These are phyloP conservation scores for Tremella fuciformis DNA, from an alignment of 768 basidiomycete genomes.

Conservation along the genomic window DNA sequence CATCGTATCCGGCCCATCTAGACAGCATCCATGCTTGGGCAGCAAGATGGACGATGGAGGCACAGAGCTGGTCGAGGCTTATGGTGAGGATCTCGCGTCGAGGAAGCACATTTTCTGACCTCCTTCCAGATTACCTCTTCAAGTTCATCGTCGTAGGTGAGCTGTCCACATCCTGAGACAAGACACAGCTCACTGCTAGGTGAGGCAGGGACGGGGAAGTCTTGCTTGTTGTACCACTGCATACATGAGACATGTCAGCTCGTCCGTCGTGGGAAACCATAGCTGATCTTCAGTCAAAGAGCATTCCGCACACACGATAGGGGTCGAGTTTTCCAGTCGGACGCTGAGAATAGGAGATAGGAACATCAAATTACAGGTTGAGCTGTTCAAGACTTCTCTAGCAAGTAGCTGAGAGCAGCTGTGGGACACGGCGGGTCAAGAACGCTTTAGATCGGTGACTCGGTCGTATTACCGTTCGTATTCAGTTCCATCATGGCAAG, in stretches of 20 bases:
- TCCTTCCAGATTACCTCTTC: conserved; percentile 81
- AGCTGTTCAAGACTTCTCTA: neutral
- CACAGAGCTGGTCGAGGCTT: conserved; percentile 90
- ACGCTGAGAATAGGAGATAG: conserved; percentile 91
- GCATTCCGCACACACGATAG: conserved; percentile 96
- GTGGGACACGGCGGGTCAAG: conserved; percentile 98
- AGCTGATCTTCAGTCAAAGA: conserved; percentile 68
- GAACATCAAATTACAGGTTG: conserved; percentile 88
- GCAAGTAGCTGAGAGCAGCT: conserved; percentile 57
- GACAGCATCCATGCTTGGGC: neutral
- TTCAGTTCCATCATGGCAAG: neutral
- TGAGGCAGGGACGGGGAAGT: conserved; percentile 96
- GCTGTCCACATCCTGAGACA: conserved; percentile 26
- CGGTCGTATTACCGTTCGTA: conserved; percentile 76
- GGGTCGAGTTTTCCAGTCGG: conserved; percentile 94
- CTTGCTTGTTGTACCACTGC: conserved; percentile 92
- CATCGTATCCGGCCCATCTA: too few relatives aligned
- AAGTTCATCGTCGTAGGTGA: conserved; percentile 96
- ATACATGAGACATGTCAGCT: conserved; percentile 89
- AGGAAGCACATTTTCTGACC: neutral
- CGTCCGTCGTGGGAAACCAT: neutral
- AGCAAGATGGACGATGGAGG: conserved; percentile 57
- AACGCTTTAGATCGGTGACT: conserved; percentile 80
- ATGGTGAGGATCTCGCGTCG: conserved; percentile 60
- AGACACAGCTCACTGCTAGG: conserved; percentile 56